Base-by-base conservation (phyloP, 805 yeast genomes). In the Jamesozyma lodderae region DNA sequence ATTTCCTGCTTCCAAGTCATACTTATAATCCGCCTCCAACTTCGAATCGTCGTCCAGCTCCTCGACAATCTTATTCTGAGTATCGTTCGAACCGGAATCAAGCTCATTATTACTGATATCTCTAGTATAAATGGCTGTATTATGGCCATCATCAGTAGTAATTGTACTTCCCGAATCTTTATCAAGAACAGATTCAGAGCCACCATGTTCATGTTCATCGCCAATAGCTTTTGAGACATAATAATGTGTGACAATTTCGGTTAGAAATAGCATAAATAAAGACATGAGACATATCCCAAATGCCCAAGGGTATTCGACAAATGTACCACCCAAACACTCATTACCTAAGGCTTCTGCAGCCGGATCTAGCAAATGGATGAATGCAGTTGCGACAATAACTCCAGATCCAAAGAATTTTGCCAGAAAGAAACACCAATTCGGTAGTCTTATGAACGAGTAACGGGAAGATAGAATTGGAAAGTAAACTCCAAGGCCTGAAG, bases 341-440 rank as follows among this genome's bases (percentile, higher is more conserved):
- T 72, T 36, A 7, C 43, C 41, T 33, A 82, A 63, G 2, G 74
- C 68, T 8, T 78, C 81, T 41, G 67, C 58, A 4, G 92, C 90
- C 0, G 86, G 90, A 44, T 73, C 68, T 41, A 83, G 60, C 42
- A 83, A 63, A 62, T 83, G 94, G 22, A 83, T 76, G 49, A 83
- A 81, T 0, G 88, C 84, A 1, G 94, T 83, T 11, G 90, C 83
- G 10, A 83, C 70, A 51, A 83, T 83, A 35, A 83, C 90, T 39
- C 94, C 94, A 3, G 88, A 79, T 43, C 94, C 94, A 54, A 83
- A 83, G 59, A 70, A 81, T 51, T 80, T 81, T 35, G 83, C 77
- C 34, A 77, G 56, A 53, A 79, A 78, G 59, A 79, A 80, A 45
- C 76, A 70, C 74, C 75, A 69, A 11, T 68, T 50, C 1, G 86